Evolutionary conservation across 2,329 filamentous ascomycete genomes (phyloP), one percentile per base, ranked within the genome.

Genomic region (Passalora sequoiae): DNA sequence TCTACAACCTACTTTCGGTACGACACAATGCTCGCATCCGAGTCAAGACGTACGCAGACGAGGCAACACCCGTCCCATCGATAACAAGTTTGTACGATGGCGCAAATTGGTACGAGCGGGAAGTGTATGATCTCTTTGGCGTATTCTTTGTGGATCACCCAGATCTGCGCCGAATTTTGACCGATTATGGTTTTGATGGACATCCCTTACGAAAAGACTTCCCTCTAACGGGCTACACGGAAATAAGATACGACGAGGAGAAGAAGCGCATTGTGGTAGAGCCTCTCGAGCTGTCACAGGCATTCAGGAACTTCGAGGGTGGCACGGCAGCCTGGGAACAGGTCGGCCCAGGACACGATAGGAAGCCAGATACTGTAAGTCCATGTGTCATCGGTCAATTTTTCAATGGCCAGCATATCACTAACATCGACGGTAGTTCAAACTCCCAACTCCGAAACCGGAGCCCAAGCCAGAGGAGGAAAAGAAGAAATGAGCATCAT

Each of bases 221-320:
- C 74, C 92, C 92, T 16, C 72, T 98, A 66, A 96, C 92, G 2
- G 92, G 92, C 36, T 98, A 98, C 74, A 98, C 92, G 24, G 94
- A 98, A 74, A 84, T 98, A 57, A 80, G 92, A 63, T 98, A 94
- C 65, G 92, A 98, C 58, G 92, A 98, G 72, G 94, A 98, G 78
- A 98, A 96, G 86, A 98, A 98, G 81, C 81, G 92, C 51, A 96
- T 98, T 64, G 91, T 98, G 49, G 91, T 94, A 22, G 94, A 98
- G 76, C 92, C 94, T 29, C 76, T 98, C 38, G 92, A 98, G 74
- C 78, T 98, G 69, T 97, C 92, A 10, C 92, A 98, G 71, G 92
- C 94, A 6, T 98, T 94, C 81, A 83, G 92, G 59, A 97, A 98
- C 74, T 98, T 98, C 63, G 89, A 96, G 71, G 89, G 89, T 49